A percentile compares a stretch with the other conserved stretches of the same genome.
phyloP scores from a whole-genome alignment of 768 basidiomycete species.

The Phlebiopsis flavidoalba region DNA sequence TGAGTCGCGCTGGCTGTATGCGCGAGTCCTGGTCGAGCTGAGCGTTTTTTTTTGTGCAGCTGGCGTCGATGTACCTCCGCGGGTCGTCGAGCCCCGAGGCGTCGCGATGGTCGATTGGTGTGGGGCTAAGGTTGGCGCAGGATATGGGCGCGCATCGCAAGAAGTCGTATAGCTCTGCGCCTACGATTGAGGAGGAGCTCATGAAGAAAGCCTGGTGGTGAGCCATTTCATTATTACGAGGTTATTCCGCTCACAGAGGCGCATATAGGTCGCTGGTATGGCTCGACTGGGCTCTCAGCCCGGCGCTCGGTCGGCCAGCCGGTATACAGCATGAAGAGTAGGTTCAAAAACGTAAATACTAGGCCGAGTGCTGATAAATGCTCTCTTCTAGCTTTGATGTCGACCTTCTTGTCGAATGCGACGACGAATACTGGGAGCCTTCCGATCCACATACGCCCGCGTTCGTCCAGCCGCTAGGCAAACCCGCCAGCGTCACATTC shows the following conservation, averaged over 20 bases:
- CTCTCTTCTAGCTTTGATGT: conserved; percentile 34
- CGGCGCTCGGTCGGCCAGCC: conserved; percentile 53
- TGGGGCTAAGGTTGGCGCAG: conserved; percentile 41
- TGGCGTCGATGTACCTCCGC: conserved; percentile 18
- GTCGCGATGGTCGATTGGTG: conserved; percentile 32
- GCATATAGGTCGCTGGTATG: conserved; percentile 36
- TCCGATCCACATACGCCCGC: conserved; percentile 40
- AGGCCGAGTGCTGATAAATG: background rate
- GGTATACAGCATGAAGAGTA: conserved; percentile 67
- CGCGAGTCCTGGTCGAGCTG: background rate
- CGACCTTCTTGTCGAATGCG: conserved; percentile 70
- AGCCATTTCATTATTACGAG: background rate
- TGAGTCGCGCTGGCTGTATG: background rate
- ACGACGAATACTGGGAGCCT: conserved; percentile 68
- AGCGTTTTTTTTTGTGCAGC: background rate
- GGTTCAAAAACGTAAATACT: conserved; percentile 17
- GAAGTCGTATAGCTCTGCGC: conserved; percentile 43
- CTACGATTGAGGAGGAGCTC: conserved; percentile 57
- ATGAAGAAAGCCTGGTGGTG: conserved; percentile 81
- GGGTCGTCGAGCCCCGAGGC: conserved; percentile 22
- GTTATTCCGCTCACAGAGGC: background rate
- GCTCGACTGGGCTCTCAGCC: conserved; percentile 38
- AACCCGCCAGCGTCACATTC: conserved; percentile 47
- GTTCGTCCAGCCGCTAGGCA: conserved; percentile 56
- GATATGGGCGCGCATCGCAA: conserved; percentile 77